Percentiles rank a stretch among this genome's conserved stretches.
Conservation (phyloP, 768 basidiomycete genomes). For the Leccinum aurantiacum region DNA sequence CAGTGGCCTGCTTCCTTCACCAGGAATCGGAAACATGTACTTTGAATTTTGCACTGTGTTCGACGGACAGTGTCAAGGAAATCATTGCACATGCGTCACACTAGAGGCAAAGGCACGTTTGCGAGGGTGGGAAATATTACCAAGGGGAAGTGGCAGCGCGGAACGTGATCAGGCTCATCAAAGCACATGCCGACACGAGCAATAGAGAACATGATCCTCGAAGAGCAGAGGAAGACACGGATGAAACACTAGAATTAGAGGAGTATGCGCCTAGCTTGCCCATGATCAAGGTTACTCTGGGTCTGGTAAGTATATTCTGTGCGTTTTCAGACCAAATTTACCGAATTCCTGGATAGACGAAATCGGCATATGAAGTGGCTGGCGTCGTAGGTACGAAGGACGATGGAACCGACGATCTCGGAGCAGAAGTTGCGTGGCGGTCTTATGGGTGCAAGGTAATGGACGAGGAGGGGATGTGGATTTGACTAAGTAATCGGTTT, state of each 20-base stretch:
- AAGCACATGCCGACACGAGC: constrained; percentile 2
- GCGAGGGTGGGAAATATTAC: constrained; percentile 29
- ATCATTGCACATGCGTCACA: too few relatives aligned
- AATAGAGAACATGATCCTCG: background rate
- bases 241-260: constrained; percentile 32
- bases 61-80: too few relatives aligned
- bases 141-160: constrained; percentile 53
- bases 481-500: background rate
- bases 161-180: constrained; percentile 52
- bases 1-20: too few relatives aligned
- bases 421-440: constrained; percentile 48
- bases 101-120: too few relatives aligned
- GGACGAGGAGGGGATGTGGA: constrained; percentile 25
- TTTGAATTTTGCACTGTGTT: too few relatives aligned
- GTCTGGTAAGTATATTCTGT: constrained; percentile 41
- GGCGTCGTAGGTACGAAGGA: constrained; percentile 44
- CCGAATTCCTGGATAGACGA: constrained; percentile 30
- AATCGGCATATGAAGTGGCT: constrained; percentile 46
- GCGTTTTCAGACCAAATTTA: background rate
- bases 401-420: constrained; percentile 47
- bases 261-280: constrained; percentile 47
- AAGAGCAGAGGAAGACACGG: background rate
- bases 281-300: constrained; percentile 63
- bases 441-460: constrained; percentile 42
- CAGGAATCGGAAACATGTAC: too few relatives aligned